Percentiles rank a stretch among this genome's conserved stretches.
Conservation (phyloP, 768 basidiomycete genomes). For the Kwoniella botswanensis region DNA sequence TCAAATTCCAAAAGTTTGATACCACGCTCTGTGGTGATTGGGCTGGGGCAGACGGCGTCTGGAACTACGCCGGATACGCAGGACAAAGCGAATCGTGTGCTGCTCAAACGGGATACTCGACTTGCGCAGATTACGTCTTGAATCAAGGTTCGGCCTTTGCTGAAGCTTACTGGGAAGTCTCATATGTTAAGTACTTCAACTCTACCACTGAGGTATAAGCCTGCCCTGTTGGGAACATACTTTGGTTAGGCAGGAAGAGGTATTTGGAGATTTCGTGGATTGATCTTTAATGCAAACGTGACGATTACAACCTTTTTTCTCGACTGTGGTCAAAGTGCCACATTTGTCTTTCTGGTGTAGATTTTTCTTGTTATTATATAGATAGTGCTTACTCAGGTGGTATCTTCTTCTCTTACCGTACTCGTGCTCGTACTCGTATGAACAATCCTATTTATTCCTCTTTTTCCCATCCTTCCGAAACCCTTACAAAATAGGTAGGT, state of each 20-base stretch:
- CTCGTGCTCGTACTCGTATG: not conserved
- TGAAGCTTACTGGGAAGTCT: slow-evolving; percentile 56
- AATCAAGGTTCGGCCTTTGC: slow-evolving; percentile 64
- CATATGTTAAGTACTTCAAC: slow-evolving; percentile 58
- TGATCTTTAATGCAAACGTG: slow-evolving; percentile 9
- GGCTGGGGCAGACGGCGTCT: slow-evolving; percentile 73
- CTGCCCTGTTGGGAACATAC: not conserved
- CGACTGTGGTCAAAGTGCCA: not conserved
- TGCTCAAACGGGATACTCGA: slow-evolving; percentile 76
- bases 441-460: not conserved
- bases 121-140: slow-evolving; percentile 77
- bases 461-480: not conserved
- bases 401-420: not conserved
- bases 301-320: slow-evolving; percentile 6
- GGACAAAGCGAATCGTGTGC: slow-evolving; percentile 89
- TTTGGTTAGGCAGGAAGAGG: not conserved
- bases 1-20: slow-evolving; percentile 16
- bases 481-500: not conserved
- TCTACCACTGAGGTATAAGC: slow-evolving; percentile 51
- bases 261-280: slow-evolving; percentile 1
- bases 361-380: not conserved
- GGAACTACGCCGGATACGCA: slow-evolving; percentile 73
- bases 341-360: not conserved
- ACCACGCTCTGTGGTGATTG: slow-evolving; percentile 72
- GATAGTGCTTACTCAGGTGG: not conserved